A percentile compares a stretch with the other conserved stretches of the same genome.
These are phyloP conservation scores for Aspergillus quadrilineatus DNA, from an alignment of 2,329 filamentous ascomycete species.

Conservation along the genomic window DNA sequence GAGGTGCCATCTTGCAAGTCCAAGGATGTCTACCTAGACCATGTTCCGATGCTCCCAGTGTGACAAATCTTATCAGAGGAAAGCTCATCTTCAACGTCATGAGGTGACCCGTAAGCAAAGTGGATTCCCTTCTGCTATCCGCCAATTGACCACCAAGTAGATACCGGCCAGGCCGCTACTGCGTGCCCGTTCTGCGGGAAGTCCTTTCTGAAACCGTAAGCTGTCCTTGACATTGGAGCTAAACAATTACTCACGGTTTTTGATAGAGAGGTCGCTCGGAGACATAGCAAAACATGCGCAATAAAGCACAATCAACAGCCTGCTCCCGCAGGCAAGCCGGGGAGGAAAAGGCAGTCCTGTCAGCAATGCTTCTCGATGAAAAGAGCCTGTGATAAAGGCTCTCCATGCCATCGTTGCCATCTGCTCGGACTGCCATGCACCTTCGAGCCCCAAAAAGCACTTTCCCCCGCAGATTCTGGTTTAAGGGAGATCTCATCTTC, in stretches of 20 bases:
- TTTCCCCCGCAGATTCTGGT: background rate
- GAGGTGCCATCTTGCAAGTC: background rate
- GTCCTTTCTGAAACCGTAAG: slow-evolving; percentile 29
- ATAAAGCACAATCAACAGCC: slow-evolving; percentile 29
- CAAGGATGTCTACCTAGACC: background rate
- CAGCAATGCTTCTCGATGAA: slow-evolving; percentile 29
- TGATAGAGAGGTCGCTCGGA: slow-evolving; percentile 29
- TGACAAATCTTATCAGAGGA: slow-evolving; percentile 31
- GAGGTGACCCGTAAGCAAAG: slow-evolving; percentile 27
- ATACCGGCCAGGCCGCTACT: slow-evolving; percentile 25
- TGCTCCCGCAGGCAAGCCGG: slow-evolving; percentile 29
- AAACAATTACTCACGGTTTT: background rate
- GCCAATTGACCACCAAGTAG: slow-evolving; percentile 17
- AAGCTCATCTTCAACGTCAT: slow-evolving; percentile 30
- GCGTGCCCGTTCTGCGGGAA: slow-evolving; percentile 32
- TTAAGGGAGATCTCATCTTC: slow-evolving; percentile 6
- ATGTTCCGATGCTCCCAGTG: slow-evolving; percentile 32
- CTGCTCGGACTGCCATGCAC: slow-evolving; percentile 24
- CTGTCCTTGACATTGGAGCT: background rate
- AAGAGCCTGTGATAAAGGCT: slow-evolving; percentile 26
- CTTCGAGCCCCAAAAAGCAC: slow-evolving; percentile 11
- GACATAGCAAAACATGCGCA: slow-evolving; percentile 31
- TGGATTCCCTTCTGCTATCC: background rate
- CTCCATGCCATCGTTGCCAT: slow-evolving; percentile 28
- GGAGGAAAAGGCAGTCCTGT: slow-evolving; percentile 32